Percentiles rank a stretch among this genome's conserved stretches.
These are phyloP conservation scores for Eucalyptus marginata DNA, from an alignment of 345 rosid species.

Conservation along the genomic window DNA sequence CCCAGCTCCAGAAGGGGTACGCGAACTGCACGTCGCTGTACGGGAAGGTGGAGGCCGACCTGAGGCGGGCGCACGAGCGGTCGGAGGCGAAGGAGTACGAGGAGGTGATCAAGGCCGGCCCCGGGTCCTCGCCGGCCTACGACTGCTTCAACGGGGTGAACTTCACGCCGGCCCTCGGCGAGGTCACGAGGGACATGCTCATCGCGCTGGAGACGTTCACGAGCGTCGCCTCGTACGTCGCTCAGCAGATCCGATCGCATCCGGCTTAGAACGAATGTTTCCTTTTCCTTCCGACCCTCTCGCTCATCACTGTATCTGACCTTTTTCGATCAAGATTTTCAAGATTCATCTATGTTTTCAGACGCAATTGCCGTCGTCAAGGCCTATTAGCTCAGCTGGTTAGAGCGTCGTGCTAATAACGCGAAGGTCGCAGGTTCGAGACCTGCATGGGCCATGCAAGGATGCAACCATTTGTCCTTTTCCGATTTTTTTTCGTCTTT, in stretches of 20 bases:
- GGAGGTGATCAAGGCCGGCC: neutral
- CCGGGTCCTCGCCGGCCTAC: neutral
- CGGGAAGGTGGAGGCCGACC: neutral
- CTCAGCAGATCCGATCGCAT: neutral
- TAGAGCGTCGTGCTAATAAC: slow-evolving; percentile 96
- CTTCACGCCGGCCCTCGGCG: neutral
- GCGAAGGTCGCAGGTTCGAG: slow-evolving; percentile 72
- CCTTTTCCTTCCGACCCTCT: neutral
- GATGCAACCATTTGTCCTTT: no score
- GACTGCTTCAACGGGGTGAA: slow-evolving; percentile 13
- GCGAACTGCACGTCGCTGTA: neutral
- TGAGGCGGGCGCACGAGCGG: neutral
- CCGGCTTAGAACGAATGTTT: neutral
- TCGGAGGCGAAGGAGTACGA: neutral
- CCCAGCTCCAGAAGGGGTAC: neutral
- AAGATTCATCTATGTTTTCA: fast-evolving
- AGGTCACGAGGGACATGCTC: slow-evolving; percentile 11
- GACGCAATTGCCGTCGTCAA: fast-evolving
- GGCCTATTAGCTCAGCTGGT: slow-evolving; percentile 50
- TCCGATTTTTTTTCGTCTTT: fast-evolving
- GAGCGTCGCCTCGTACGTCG: slow-evolving; percentile 1
- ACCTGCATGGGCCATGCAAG: slow-evolving; percentile 33
- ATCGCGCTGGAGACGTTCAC: slow-evolving; percentile 1
- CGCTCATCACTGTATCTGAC: neutral
- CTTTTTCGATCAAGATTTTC: neutral